Percentiles rank a stretch among this genome's conserved stretches.
Conservation (phyloP, 441 rosid genomes). For the Kokia cookei region DNA sequence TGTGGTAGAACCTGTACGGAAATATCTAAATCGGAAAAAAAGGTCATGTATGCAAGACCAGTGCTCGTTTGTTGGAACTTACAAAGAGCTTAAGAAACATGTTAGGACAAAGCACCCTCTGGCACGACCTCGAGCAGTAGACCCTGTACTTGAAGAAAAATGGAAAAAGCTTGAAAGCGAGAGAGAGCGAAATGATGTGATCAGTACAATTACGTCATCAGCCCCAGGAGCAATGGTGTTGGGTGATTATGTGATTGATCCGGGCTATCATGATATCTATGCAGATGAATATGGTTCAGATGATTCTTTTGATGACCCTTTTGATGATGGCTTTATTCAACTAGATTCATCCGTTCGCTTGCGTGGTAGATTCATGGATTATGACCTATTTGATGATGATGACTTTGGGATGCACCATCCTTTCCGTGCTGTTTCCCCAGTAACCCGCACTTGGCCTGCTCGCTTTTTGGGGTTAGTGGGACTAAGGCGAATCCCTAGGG, state of each 20-base stretch:
- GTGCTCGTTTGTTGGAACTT: conserved; percentile 46
- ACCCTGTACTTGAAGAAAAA: conserved; percentile 44
- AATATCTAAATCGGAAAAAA: conserved; percentile 45
- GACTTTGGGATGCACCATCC: conserved; percentile 26
- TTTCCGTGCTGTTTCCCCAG: conserved; percentile 31
- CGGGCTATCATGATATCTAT: conserved; percentile 19
- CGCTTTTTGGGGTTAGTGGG: conserved; percentile 19
- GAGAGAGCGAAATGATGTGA: conserved; percentile 49
- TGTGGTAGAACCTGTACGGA: conserved; percentile 48
- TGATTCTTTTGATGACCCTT: conserved; percentile 43
- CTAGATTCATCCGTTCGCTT: conserved; percentile 33
- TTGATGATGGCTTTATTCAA: conserved; percentile 32
- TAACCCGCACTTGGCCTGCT: conserved; percentile 25
- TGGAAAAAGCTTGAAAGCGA: conserved; percentile 62
- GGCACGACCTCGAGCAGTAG: conserved; percentile 55
- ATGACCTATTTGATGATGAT: conserved; percentile 31
- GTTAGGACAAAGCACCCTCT: conserved; percentile 49
- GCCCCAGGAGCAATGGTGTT: conserved; percentile 56
- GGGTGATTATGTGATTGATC: conserved; percentile 68
- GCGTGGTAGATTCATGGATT: conserved; percentile 4
- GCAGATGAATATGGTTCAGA: conserved; percentile 37
- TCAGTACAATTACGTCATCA: conserved; percentile 57
- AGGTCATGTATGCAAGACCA: conserved; percentile 60
- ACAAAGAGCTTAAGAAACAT: conserved; percentile 50
- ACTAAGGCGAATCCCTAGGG: conserved; percentile 30